phyloP scores from a whole-genome alignment of 495 filamentous ascomycete genomes.

The Podospora didyma region DNA sequence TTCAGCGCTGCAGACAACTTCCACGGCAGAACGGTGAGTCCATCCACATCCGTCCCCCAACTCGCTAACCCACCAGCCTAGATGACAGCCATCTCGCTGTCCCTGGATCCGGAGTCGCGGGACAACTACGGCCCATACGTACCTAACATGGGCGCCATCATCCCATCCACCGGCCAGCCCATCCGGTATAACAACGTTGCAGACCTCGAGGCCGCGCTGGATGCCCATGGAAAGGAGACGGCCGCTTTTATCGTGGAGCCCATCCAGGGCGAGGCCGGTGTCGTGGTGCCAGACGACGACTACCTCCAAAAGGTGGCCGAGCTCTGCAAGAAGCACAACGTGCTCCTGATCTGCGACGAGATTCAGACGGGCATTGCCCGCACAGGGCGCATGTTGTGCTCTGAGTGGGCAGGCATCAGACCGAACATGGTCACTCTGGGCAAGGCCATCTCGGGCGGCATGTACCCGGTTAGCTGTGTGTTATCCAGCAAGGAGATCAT shows the following conservation, averaged over 20 bases:
- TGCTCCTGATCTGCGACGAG: conserved; percentile 94
- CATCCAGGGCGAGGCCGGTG: conserved; percentile 97
- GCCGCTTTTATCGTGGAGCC: conserved; percentile 96
- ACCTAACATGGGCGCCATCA: conserved; percentile 74
- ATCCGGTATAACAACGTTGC: conserved; percentile 84
- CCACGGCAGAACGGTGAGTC: conserved; percentile 85
- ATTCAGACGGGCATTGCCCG: conserved; percentile 97
- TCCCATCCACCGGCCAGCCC: conserved; percentile 69
- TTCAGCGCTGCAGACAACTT: conserved; percentile 90
- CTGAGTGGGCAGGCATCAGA: conserved; percentile 91
- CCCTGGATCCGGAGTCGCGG: conserved; percentile 88
- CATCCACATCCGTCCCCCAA: neutral
- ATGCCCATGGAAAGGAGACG: conserved; percentile 75
- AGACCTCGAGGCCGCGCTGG: conserved; percentile 74
- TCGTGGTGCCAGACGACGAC: conserved; percentile 87
- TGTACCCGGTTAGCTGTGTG: conserved; percentile 97
- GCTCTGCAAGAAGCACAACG: conserved; percentile 90
- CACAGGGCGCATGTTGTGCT: conserved; percentile 89
- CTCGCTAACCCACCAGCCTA: conserved; percentile 36
- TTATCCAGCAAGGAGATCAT: conserved; percentile 87
- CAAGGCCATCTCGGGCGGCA: conserved; percentile 96
- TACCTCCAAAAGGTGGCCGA: conserved; percentile 79
- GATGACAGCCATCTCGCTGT: conserved; percentile 94
- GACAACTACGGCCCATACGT: conserved; percentile 97
- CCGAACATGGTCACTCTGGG: conserved; percentile 92